Percentiles rank a stretch among this genome's conserved stretches.
phyloP scores from a whole-genome alignment of 179 eudicot species.

The Drosera spatulata region DNA sequence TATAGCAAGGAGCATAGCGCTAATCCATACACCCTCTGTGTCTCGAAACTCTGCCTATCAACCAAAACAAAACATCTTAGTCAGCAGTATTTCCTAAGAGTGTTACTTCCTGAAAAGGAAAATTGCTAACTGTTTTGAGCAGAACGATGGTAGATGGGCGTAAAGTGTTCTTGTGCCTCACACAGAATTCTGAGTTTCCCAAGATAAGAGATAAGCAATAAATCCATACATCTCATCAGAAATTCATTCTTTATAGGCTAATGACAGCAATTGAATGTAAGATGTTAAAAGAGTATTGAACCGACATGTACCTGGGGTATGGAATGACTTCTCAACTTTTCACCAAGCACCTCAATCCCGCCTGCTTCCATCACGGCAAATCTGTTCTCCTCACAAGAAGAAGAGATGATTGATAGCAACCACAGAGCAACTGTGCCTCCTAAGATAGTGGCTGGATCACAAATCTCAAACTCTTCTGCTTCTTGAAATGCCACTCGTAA shows the following conservation, averaged over 20 bases:
- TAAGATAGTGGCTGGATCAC: conserved; percentile 74
- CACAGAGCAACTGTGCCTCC: conserved; percentile 67
- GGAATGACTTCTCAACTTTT: conserved; percentile 37
- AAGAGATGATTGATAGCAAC: conserved; percentile 80
- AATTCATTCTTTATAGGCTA: too few species aligned
- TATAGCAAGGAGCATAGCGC: conserved; percentile 73
- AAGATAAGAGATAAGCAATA: too few species aligned
- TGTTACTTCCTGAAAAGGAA: too few species aligned
- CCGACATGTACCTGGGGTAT: too few species aligned
- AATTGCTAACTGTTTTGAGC: too few species aligned
- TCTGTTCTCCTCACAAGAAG: conserved; percentile 60
- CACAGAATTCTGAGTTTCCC: too few species aligned
- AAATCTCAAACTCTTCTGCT: conserved; percentile 36
- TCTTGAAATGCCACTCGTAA: conserved; percentile 40
- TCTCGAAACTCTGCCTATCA: conserved; percentile 35
- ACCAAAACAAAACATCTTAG: too few species aligned
- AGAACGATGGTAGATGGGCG: too few species aligned
- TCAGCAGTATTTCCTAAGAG: too few species aligned
- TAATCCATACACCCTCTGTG: conserved; percentile 74
- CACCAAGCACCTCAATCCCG: conserved; percentile 78
- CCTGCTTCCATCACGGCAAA: conserved; percentile 78
- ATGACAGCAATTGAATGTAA: conserved; percentile 32
- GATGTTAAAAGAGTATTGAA: too few species aligned
- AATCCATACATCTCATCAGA: too few species aligned
- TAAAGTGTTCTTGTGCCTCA: too few species aligned